Evolutionary conservation across 805 yeast species (phyloP).

Genomic region (Kuraishia capsulata): DNA sequence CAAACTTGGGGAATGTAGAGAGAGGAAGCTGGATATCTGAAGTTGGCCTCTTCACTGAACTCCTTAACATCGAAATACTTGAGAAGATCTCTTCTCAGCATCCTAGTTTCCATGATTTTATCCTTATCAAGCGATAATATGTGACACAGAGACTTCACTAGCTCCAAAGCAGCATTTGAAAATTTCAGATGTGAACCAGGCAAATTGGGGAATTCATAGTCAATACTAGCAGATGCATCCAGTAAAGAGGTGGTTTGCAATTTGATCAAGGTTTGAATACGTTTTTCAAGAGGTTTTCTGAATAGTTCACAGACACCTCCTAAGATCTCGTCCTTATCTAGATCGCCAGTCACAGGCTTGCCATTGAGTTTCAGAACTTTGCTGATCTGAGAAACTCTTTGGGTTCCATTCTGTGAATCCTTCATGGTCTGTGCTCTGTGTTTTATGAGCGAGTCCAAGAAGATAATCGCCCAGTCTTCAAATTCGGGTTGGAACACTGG

Average conservation of each 20-base stretch:
- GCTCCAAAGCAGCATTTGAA: conserved; percentile 69
- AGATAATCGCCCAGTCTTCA: conserved; percentile 75
- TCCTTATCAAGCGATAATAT: conserved; percentile 58
- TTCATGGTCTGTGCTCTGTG: conserved; percentile 32
- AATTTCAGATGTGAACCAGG: conserved; percentile 62
- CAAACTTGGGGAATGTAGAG: conserved; percentile 57
- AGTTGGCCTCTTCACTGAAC: conserved; percentile 67
- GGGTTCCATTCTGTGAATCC: conserved; percentile 26
- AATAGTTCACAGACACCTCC: conserved; percentile 47
- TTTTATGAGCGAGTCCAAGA: conserved; percentile 60
- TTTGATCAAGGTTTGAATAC: conserved; percentile 56
- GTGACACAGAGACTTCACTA: conserved; percentile 68
- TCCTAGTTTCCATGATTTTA: conserved; percentile 62
- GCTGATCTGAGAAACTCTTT: conserved; percentile 61
- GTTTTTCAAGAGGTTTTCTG: conserved; percentile 52
- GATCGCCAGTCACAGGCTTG: conserved; percentile 8
- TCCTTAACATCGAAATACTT: conserved; percentile 73
- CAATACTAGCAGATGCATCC: conserved; percentile 51
- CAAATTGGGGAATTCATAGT: conserved; percentile 63
- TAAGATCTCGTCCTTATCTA: conserved; percentile 11
- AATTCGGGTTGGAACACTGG: conserved; percentile 70
- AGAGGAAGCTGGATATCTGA: conserved; percentile 66
- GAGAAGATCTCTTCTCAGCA: conserved; percentile 67
- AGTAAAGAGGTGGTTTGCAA: conserved; percentile 68
- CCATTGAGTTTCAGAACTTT: conserved; percentile 39